A percentile compares a stretch with the other conserved stretches of the same genome.
Evolutionary conservation across 176 grass and related monocot genomes (phyloP).

Genomic region (Lolium rigidum): DNA sequence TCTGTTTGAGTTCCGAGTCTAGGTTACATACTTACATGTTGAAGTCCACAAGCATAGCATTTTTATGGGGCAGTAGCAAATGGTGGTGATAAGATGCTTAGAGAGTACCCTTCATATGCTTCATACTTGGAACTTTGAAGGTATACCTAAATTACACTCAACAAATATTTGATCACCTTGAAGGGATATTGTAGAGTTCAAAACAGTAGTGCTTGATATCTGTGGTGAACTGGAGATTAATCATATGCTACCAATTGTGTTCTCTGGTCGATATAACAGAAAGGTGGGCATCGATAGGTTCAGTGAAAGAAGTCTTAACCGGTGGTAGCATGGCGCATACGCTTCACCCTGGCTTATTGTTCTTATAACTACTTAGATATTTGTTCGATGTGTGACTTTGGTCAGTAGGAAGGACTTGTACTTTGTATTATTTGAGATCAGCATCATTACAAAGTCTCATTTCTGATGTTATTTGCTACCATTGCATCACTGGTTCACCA

Average conservation of each 20-base stretch:
- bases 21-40: background rate
- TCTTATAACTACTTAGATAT: background rate
- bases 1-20: background rate
- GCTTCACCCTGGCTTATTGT: background rate
- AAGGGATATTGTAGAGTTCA: background rate
- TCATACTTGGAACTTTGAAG: background rate
- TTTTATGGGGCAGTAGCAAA: background rate
- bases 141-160: background rate
- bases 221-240: background rate
- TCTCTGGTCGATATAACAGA: background rate
- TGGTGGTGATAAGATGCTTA: background rate
- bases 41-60: background rate
- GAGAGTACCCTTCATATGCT: background rate
- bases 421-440: background rate
- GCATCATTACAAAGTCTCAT: background rate
- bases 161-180: background rate
- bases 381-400: conserved; percentile 3
- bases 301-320: background rate
- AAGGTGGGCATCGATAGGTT: background rate
- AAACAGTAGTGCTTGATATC: conserved; percentile 2
- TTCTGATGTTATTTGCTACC: background rate
- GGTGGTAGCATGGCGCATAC: background rate
- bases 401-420: background rate
- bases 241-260: background rate
- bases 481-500: background rate